These are phyloP conservation scores for Cucurbita pepo DNA, from an alignment of 306 rosid species.

Conservation along the genomic window DNA sequence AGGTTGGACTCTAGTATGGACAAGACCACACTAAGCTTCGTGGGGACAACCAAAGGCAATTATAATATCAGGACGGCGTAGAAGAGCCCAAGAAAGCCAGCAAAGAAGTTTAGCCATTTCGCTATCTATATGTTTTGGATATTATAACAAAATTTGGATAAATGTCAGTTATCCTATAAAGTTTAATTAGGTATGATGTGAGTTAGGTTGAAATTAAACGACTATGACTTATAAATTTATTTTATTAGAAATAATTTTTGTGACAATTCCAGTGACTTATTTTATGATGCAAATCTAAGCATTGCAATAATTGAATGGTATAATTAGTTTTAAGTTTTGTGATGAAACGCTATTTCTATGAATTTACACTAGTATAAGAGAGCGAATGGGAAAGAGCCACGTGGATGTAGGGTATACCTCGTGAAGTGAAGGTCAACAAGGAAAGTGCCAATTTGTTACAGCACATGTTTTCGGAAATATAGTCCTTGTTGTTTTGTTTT, in stretches of 20 bases:
- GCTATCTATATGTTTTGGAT: not conserved
- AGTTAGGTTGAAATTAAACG: too few species aligned
- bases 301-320: not conserved
- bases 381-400: not conserved
- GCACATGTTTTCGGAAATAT: not conserved
- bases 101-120: not conserved
- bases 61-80: not conserved
- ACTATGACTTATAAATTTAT: too few species aligned
- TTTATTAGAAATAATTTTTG: too few species aligned
- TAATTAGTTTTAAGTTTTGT: too few species aligned
- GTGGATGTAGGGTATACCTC: not conserved
- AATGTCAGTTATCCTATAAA: too few species aligned
- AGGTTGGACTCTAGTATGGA: constrained; percentile 2
- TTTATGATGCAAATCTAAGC: not conserved
- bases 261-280: not conserved
- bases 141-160: not conserved
- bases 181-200: not conserved
- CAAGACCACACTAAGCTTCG: not conserved
- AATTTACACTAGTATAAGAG: too few species aligned
- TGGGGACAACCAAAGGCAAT: not conserved
- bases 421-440: not conserved
- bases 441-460: not conserved
- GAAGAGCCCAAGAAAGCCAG: not conserved
- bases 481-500: not conserved
- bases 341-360: not conserved